These are phyloP conservation scores for Collybia sordida DNA, from an alignment of 768 basidiomycete genomes.

Conservation along the genomic window DNA sequence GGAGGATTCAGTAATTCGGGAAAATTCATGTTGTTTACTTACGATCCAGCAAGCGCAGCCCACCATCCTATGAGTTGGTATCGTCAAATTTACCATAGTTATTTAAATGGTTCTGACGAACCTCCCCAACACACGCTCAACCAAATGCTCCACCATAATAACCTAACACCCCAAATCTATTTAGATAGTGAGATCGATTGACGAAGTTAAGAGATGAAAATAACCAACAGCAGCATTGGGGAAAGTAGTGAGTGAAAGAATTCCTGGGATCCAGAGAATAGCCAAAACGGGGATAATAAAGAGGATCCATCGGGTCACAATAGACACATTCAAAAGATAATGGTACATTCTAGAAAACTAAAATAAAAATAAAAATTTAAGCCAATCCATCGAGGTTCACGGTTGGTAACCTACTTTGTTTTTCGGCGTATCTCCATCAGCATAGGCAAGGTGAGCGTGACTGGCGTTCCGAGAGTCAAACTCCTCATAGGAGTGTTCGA, in stretches of 20 bases:
- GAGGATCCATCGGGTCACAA: conserved; percentile 77
- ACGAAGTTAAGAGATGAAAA: conserved; percentile 5
- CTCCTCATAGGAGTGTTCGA: conserved; percentile 56
- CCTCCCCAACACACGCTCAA: conserved; percentile 77
- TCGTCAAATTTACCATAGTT: not conserved
- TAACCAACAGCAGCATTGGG: conserved; percentile 51
- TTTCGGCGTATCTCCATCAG: conserved; percentile 61
- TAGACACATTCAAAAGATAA: conserved; percentile 73
- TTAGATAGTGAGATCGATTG: not conserved
- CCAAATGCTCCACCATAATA: conserved; percentile 87
- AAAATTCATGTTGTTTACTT: conserved; percentile 21
- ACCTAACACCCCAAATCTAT: conserved; percentile 57
- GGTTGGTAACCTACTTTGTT: conserved; percentile 40
- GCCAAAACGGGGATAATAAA: conserved; percentile 75
- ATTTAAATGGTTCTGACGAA: conserved; percentile 22
- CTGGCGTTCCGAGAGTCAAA: conserved; percentile 56
- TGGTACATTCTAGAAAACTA: conserved; percentile 67
- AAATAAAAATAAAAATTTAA: conserved; percentile 2
- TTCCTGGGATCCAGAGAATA: conserved; percentile 73
- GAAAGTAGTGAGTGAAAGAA: conserved; percentile 54
- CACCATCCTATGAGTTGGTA: conserved; percentile 63
- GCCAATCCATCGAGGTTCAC: not conserved
- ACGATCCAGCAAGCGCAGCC: conserved; percentile 68
- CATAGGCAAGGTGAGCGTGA: conserved; percentile 51
- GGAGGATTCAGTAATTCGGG: conserved; percentile 13